Base-by-base conservation (phyloP, 306 rosid genomes). In the Glycine tomentella region DNA sequence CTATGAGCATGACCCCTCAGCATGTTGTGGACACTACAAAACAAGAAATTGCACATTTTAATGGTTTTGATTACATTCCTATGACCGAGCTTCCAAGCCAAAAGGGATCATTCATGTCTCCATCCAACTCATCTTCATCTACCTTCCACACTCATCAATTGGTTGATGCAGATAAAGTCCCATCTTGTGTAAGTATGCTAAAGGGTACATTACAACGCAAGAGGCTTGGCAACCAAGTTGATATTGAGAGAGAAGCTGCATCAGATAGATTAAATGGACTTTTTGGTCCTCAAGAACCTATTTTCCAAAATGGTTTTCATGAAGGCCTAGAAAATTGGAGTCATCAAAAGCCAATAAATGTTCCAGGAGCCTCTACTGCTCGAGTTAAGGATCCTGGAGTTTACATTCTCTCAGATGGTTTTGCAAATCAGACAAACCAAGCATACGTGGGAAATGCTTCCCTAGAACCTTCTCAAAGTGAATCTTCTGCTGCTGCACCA, bases 401-500 rank as follows among this genome's bases (percentile, higher is more conserved):
- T 57, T 81, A 69, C 87, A 86, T 86, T 80, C 91, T 80, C 15
- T 57, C 90, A 63, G 92, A 95, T 74, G 91, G 91, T 80, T 91
- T 92, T 66, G 79, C 83, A 76, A 90, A 91, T 83, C 87, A 88
- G 9, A 72, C 77, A 65, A 91, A 86, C 82, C 91, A 83, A 15
- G 75, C 86, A 45, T 90, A 88, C n/a, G 40, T 76, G 3, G 86
- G 94, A 76, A 81, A 86, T 74, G 87, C 78, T 87, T 91, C 97
- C 5, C 87, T 69, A 56, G 97, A 91, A 81, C 97, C 91, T 74
- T 91, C 97, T 76, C 97, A 90, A 82, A 92, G n/a, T n/a, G n/a
- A 95, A 89, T 92, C 98, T 15, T 95, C 98, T 79, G 93, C 91
- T 57, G 98, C 97, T 69, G 97, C 97, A 42, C 97, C 97, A 3